Conservation (phyloP, 176 grass and related monocot genomes). For the Bothriochloa decipiens region DNA sequence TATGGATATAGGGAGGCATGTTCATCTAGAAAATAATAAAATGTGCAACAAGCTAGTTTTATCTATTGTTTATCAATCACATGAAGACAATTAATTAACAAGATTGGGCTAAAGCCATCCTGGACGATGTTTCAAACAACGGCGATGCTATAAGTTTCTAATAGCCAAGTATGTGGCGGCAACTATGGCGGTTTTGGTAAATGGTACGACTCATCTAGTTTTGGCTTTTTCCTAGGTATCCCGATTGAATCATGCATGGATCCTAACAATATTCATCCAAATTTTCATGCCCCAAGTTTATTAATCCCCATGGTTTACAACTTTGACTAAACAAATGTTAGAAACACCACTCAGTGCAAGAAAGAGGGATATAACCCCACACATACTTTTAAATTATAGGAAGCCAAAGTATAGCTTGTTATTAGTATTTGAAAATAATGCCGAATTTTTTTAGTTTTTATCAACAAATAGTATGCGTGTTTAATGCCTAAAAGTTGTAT, state of each 20-base stretch:
- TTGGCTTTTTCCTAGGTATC: too few species aligned
- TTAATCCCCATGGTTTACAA: too few species aligned
- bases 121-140: neutral
- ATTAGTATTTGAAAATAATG: neutral
- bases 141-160: neutral
- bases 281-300: too few species aligned
- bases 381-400: too few species aligned
- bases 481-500: neutral
- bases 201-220: neutral
- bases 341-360: too few species aligned
- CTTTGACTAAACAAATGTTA: too few species aligned
- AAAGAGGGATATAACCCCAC: too few species aligned
- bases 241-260: too few species aligned
- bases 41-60: neutral
- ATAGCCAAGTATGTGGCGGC: neutral
- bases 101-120: neutral
- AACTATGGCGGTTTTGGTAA: neutral
- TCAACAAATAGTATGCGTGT: neutral
- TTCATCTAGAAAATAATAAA: neutral
- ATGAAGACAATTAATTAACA: neutral
- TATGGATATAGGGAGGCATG: neutral
- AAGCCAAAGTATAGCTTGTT: neutral
- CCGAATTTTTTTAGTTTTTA: neutral
- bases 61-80: neutral
- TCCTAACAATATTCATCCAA: too few species aligned